Base-by-base conservation (phyloP, 371 early-diverging fungal species). In the Lichtheimia ramosa region DNA sequence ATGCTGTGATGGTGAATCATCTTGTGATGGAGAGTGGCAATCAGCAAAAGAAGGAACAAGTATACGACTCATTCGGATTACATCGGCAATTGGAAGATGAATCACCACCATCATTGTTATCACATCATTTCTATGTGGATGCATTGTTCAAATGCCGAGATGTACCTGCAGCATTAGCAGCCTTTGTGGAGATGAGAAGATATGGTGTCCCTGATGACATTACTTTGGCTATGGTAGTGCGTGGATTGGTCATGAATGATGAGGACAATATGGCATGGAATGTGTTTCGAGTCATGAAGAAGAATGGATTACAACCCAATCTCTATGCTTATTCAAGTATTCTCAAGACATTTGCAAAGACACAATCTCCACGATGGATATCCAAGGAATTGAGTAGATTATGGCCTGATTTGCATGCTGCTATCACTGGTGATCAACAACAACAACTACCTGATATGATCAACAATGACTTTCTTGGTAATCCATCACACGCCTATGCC, bases 101-200 rank as follows among this genome's bases (percentile, higher is more conserved):
- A 28, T 18, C 27, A 20, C 14, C 49, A 5, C 55, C 60, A 2
- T 51, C 59, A 3, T 28, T 59, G 40, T 39, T 4, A 3, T 54
- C 73, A 15, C 66, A 74, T 14, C 73, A 74, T 27, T 48, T 66
- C 39, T 56, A 71, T 10, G 40, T 69, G 16, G 55, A 76, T 40
- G 74, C 79, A 3, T 14, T 79, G 20, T 79, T 79, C 60, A 66
- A 71, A 18, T 79, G 79, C 28, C 71, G 71, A 4, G 78, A 77
- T 40, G 66, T 77, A 2, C 71, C 78, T 24, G 73, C 67, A 16
- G 78, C 78, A 1, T 27, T 77, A 16, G 21, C 54, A 16, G 70
- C 70, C 1, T 77, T 70, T 62, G 56, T 59, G n/a, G 39, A 58
- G n/a, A 72, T 77, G 69, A 68, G 71, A 15, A 21, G 54, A 16